phyloP scores from a whole-genome alignment of 73 alveolate species.

The Paramecium caudatum region DNA sequence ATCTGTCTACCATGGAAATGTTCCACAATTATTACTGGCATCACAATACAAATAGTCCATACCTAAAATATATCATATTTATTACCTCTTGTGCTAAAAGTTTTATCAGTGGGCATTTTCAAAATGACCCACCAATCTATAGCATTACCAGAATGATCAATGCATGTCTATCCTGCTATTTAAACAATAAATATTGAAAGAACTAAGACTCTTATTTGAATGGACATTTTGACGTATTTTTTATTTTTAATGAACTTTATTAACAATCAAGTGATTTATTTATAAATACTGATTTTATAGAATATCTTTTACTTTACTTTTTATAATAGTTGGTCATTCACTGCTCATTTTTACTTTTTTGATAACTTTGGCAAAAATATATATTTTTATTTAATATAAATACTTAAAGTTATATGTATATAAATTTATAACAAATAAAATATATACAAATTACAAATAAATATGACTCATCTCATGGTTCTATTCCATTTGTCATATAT shows the following conservation, averaged over 20 bases:
- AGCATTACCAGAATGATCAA: conserved; percentile 11
- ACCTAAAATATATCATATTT: neutral
- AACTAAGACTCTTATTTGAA: neutral
- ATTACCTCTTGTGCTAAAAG: conserved; percentile 6
- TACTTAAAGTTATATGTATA: no score
- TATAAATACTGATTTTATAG: neutral
- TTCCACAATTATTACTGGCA: neutral
- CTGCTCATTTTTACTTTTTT: neutral
- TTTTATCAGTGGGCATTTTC: conserved; percentile 28
- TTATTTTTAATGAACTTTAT: neutral
- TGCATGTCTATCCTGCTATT: neutral
- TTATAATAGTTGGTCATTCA: neutral
- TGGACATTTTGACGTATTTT: neutral
- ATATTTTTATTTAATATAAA: no score
- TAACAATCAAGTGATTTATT: no score
- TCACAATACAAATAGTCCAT: conserved; percentile 51
- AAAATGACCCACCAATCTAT: conserved; percentile 58
- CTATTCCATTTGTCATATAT: conserved; percentile 68
- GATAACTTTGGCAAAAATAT: neutral
- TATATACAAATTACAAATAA: no score
- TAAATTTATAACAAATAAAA: no score
- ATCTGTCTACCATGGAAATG: neutral
- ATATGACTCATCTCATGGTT: conserved; percentile 52
- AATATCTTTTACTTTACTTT: neutral
- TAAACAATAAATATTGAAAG: neutral